phyloP scores from a whole-genome alignment of 805 yeast genomes.

The Saturnispora quitensis region DNA sequence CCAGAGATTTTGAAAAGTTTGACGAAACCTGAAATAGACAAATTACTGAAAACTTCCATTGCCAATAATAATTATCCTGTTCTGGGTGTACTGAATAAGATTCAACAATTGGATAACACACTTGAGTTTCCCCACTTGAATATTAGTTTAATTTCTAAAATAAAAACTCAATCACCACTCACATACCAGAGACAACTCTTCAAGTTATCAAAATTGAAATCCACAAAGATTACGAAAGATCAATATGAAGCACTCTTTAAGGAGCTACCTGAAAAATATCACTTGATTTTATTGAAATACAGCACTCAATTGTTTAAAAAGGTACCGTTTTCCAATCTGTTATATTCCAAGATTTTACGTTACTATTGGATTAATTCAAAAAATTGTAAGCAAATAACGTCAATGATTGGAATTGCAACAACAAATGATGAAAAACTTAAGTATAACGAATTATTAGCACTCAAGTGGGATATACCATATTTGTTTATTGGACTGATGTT shows the following conservation, averaged over 20 bases:
- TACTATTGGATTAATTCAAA: background rate
- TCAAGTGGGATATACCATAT: constrained; percentile 2
- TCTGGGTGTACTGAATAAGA: background rate
- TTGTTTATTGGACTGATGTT: background rate
- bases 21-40: background rate
- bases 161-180: background rate
- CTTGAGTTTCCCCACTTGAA: background rate
- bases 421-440: background rate
- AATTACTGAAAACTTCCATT: background rate
- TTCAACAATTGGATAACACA: background rate
- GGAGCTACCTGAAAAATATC: background rate
- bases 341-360: background rate
- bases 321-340: background rate
- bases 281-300: background rate
- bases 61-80: background rate
- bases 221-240: background rate
- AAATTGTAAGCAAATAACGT: background rate
- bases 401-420: background rate
- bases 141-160: background rate
- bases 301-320: background rate
- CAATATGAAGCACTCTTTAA: background rate
- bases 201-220: background rate
- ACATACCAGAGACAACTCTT: background rate
- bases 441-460: background rate
- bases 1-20: background rate